Conservation (phyloP, 352 stramenopile genomes). For the Phytopythium vexans region DNA sequence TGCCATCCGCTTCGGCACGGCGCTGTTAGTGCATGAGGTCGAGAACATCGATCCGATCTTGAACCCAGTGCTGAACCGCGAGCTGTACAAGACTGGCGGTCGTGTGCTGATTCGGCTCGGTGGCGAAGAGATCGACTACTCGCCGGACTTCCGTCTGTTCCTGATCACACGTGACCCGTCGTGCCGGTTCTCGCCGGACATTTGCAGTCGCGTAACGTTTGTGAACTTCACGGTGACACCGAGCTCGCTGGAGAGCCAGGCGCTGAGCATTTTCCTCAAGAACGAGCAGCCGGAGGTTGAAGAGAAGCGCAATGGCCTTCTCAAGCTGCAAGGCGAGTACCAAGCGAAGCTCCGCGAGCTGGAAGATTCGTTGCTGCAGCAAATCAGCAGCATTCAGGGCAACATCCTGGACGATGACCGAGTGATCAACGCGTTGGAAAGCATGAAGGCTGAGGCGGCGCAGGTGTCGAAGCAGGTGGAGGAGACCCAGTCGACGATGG, state of each 20-base stretch:
- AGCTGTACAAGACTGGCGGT: slow-evolving; percentile 98
- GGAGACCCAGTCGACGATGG: slow-evolving; percentile 82
- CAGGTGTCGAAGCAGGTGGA: slow-evolving; percentile 93
- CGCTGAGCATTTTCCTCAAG: slow-evolving; percentile 94
- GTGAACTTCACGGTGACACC: slow-evolving; percentile 99
- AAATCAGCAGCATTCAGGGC: slow-evolving; percentile 98
- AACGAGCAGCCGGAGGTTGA: slow-evolving; percentile 98
- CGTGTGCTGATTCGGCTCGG: slow-evolving; percentile 97
- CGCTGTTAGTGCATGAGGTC: slow-evolving; percentile 99
- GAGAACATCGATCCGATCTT: slow-evolving; percentile 99
- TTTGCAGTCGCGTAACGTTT: slow-evolving; percentile 98
- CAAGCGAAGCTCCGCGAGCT: slow-evolving; percentile 96
- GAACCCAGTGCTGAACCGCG: slow-evolving; percentile 99
- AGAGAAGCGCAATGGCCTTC: slow-evolving; percentile 92
- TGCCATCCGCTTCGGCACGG: slow-evolving; percentile 98
- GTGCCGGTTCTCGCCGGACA: slow-evolving; percentile 97
- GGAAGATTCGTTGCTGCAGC: slow-evolving; percentile 97
- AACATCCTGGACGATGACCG: slow-evolving; percentile 99
- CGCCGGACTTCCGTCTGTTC: slow-evolving; percentile 98
- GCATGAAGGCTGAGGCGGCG: slow-evolving; percentile 97
- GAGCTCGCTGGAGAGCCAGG: slow-evolving; percentile 97
- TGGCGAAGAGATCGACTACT: slow-evolving; percentile 99
- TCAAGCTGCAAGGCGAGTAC: slow-evolving; percentile 99
- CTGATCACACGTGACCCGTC: slow-evolving; percentile 98
- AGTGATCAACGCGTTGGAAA: slow-evolving; percentile 98